Base-by-base conservation (phyloP, 2,329 filamentous ascomycete genomes). In the Fusarium denticulatum region DNA sequence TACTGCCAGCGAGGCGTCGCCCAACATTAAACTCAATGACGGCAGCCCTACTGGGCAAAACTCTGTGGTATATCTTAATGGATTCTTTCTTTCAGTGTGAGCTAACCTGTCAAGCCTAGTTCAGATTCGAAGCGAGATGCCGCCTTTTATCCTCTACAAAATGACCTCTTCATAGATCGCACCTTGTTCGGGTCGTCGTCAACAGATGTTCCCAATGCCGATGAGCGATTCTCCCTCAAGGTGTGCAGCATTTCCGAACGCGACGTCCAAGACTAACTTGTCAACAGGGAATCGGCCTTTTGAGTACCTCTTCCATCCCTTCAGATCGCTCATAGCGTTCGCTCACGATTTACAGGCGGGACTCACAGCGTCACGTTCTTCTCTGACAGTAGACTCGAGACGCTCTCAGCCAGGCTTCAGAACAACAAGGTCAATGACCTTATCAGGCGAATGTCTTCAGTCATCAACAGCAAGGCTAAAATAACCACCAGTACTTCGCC, bases 361-460 rank as follows among this genome's bases (percentile, higher is more conserved):
- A 74, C 67, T 7, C 75, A 72, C 6, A 75, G 67, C 10, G 53
- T 77, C 37, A 77, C 74, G 3, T 77, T 77, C 30, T 76, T 77
- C 15, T 74, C 70, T 1, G 75, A 77, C 26, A 70, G 52, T 9
- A 66, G 75, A n/a, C 63, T 77, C 4, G 70, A 74, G 26, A 74
- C 53, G 1, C 60, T 77, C 3, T 69, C 75, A 2, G 61, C 67
- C 6, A 75, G 71, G 36, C 72, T 77, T 18, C 63, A 69, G 4
- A 77, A 77, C 3, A 74, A 61, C 39, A 76, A 75, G 22, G 61
- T 77, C 16, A 55, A 77, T 10, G 60, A 76, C n/a, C 64, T 77
- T 12, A 67, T 76, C 5, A 47, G 72, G 7, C 58, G 75, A 34
- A 74, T 77, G n/a, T 75, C 74, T 2, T 43, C 58, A 1, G 45